Base-by-base conservation (phyloP, 2,329 filamentous ascomycete genomes). In the Ophiostoma australiae region DNA sequence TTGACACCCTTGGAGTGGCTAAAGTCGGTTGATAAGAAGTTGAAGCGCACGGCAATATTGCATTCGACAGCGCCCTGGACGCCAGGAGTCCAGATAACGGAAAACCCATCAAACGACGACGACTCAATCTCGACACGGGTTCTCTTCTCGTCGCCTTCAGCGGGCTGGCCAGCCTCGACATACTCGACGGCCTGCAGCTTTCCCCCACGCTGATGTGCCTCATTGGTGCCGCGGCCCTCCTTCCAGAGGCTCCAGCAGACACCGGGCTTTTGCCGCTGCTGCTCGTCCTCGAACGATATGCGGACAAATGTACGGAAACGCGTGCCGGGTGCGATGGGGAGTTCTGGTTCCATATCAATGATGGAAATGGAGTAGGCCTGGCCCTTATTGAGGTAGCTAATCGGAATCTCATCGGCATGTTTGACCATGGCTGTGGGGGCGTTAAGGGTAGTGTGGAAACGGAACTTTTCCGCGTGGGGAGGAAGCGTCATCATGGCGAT, bases 1-100 rank as follows among this genome's bases (percentile, higher is more conserved):
- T 98, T 99, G 68, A 99, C 95, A 66, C 95, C 95, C 78, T 99
- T 99, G 11, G 95, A 98, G 78, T 98, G 95, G 79, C 94, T 98
- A 78, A 98, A 99, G 78, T 99, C 95, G 10, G 95, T 99, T 0
- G 95, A 99, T 0, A 99, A 84, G 78, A 99, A 99, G 81, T 99
- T 99, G 84, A 98, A 99, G 66, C 95, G 91, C 15, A 98, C 92
- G 10, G 93, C 91, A 71, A 99, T 88, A 68, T 89, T 91, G 79
- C 93, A 95, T 76, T 97, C 93, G 3, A 90, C 83, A 0, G 83
- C 80, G 0, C 89, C 89, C 68, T 89, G 90, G 61, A 86, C 80
- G 4, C 89, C 90, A 0, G 93, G 90, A 0, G 90, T 91, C 94
- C 94, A 98, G 6, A 90, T 87, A 4, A 98, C 92, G 7, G 90